These are phyloP conservation scores for Lichtheimia hyalospora DNA, from an alignment of 371 early-diverging fungal genomes.

Conservation along the genomic window DNA sequence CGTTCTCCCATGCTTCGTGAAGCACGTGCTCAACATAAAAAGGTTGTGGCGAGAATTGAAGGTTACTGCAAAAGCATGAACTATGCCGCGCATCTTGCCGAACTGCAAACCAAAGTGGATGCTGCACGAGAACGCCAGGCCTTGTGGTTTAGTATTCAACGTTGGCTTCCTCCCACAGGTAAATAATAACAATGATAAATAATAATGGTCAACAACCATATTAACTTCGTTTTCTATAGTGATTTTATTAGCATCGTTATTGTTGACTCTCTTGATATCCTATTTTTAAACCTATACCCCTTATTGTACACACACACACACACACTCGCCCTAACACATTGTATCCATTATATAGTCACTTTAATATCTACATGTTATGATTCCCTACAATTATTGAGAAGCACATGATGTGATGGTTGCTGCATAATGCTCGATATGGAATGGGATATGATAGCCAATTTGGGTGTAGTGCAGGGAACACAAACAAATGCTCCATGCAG, in stretches of 20 bases:
- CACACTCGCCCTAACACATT: too few relatives aligned
- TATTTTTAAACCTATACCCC: neutral
- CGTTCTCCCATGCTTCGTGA: slow-evolving; percentile 11
- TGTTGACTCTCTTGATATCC: neutral
- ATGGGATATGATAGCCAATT: too few relatives aligned
- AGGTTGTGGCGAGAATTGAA: slow-evolving; percentile 11
- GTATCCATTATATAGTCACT: too few relatives aligned
- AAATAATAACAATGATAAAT: neutral
- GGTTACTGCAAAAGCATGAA: slow-evolving; percentile 14
- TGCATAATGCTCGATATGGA: too few relatives aligned
- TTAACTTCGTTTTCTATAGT: neutral
- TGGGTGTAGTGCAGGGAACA: too few relatives aligned
- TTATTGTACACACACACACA: neutral
- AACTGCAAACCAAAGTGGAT: slow-evolving; percentile 9
- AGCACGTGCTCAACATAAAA: slow-evolving; percentile 13
- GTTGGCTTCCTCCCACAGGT: slow-evolving; percentile 13
- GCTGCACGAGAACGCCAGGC: slow-evolving; percentile 12
- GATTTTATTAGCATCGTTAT: neutral
- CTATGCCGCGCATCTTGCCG: slow-evolving; percentile 6
- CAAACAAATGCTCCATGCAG: too few relatives aligned
- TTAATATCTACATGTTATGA: too few relatives aligned
- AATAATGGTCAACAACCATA: neutral
- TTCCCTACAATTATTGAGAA: too few relatives aligned
- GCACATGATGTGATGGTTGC: too few relatives aligned
- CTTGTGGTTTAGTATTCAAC: slow-evolving; percentile 9